Percentiles rank a stretch among this genome's conserved stretches.
Conservation (phyloP, 2,329 filamentous ascomycete genomes). For the Alternaria arborescens region DNA sequence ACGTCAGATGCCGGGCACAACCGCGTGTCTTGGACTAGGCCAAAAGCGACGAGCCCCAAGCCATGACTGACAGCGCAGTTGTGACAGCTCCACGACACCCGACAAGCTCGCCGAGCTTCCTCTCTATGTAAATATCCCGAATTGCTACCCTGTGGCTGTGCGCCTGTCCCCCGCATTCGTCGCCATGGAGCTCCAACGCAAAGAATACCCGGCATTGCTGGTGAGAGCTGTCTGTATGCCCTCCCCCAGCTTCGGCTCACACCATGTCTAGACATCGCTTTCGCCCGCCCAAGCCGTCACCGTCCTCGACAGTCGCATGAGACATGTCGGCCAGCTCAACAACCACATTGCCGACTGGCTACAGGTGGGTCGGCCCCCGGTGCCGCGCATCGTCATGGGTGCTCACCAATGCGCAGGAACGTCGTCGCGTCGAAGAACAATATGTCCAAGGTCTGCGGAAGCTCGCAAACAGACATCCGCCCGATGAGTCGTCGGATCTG, state of each 20-base stretch:
- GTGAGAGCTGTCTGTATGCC: slow-evolving; percentile 60
- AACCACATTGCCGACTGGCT: slow-evolving; percentile 95
- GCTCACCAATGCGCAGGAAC: slow-evolving; percentile 71
- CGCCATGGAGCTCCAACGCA: slow-evolving; percentile 73
- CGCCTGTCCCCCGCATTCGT: slow-evolving; percentile 27
- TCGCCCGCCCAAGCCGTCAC: slow-evolving; percentile 82
- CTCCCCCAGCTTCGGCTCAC: slow-evolving; percentile 40
- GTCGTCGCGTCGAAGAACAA: slow-evolving; percentile 87
- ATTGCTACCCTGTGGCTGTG: slow-evolving; percentile 37
- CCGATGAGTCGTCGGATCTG: slow-evolving; percentile 80
- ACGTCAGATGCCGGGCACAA: slow-evolving; percentile 27
- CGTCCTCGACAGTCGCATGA: slow-evolving; percentile 85
- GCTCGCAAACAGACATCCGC: slow-evolving; percentile 76
- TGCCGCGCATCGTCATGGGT: slow-evolving; percentile 10
- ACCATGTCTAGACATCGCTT: slow-evolving; percentile 71
- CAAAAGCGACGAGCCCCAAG: slow-evolving; percentile 33
- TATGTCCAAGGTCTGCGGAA: slow-evolving; percentile 86
- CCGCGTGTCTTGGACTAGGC: slow-evolving; percentile 25
- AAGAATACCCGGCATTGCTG: slow-evolving; percentile 94
- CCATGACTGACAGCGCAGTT: slow-evolving; percentile 43
- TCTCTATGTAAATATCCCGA: slow-evolving; percentile 43
- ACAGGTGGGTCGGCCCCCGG: slow-evolving; percentile 69
- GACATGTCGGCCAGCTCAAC: slow-evolving; percentile 86
- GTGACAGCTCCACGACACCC: slow-evolving; percentile 43
- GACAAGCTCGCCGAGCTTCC: slow-evolving; percentile 33